phyloP scores from a whole-genome alignment of 2,329 filamentous ascomycete species.

The Xenoacremonium recifei region DNA sequence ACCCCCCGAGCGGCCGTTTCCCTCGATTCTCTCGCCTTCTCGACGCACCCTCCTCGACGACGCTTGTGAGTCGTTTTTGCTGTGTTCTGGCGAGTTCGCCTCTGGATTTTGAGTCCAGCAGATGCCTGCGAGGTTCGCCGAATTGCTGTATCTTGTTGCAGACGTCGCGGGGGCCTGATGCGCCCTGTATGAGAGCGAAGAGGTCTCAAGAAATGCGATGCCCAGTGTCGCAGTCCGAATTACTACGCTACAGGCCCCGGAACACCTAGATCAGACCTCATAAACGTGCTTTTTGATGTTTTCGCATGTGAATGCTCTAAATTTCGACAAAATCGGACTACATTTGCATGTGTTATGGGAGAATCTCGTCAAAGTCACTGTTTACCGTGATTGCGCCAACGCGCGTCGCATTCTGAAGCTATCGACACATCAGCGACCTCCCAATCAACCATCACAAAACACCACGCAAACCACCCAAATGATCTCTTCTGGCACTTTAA shows the following conservation, averaged over 20 bases:
- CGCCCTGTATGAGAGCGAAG: constrained; percentile 14
- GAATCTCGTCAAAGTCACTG: constrained; percentile 29
- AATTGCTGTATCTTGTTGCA: constrained; percentile 15
- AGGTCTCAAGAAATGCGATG: constrained; percentile 19
- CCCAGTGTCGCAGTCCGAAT: constrained; percentile 33
- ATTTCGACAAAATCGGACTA: constrained; percentile 11
- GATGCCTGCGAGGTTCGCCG: constrained; percentile 10
- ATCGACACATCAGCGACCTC: constrained; percentile 28
- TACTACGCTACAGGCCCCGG: constrained; percentile 15
- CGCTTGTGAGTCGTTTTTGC: constrained; percentile 31
- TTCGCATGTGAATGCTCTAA: constrained; percentile 8
- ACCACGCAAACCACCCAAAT: constrained; percentile 10
- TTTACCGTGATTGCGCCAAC: constrained; percentile 12
- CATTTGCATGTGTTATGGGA: constrained; percentile 8
- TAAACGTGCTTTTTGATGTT: constrained; percentile 12
- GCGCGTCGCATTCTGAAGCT: constrained; percentile 31
- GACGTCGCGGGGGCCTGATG: constrained; percentile 11
- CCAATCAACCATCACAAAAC: constrained; percentile 18
- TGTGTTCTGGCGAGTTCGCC: constrained; percentile 14
- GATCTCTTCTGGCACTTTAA: neutral
- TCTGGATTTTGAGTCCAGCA: constrained; percentile 22
- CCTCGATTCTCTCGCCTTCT: constrained; percentile 26
- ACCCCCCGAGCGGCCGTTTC: constrained; percentile 29
- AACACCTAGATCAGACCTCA: constrained; percentile 7
- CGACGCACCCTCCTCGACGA: constrained; percentile 26